Percentiles rank a stretch among this genome's conserved stretches.
Evolutionary conservation across 2,329 filamentous ascomycete genomes (phyloP).

Genomic region (Myriangium duriaei): DNA sequence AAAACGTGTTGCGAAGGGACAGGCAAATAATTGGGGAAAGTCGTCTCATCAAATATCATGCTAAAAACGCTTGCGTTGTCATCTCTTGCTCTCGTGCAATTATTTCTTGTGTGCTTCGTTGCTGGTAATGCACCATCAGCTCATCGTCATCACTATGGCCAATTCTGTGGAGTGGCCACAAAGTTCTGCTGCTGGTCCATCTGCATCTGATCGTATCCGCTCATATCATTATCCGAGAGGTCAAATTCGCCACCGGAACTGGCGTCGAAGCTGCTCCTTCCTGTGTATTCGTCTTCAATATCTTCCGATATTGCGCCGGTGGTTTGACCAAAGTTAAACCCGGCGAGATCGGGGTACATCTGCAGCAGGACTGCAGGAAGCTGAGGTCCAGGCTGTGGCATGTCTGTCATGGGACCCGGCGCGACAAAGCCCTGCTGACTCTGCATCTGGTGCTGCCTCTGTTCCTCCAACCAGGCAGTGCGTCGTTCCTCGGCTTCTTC

Average conservation of each 20-base stretch:
- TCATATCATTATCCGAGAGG: conserved; percentile 3
- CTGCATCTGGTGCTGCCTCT: conserved; percentile 52
- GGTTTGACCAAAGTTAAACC: conserved; percentile 60
- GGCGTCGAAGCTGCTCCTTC: conserved; percentile 64
- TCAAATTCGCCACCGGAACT: conserved; percentile 52
- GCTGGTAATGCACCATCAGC: too few species aligned
- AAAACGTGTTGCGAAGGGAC: too few species aligned
- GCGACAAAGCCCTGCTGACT: conserved; percentile 27
- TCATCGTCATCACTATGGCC: background rate
- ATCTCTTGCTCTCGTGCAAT: too few species aligned
- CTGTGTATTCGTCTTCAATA: conserved; percentile 57
- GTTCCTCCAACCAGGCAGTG: conserved; percentile 50
- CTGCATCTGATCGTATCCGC: background rate
- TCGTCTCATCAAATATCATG: too few species aligned
- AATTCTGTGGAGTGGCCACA: background rate
- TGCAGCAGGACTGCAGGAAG: conserved; percentile 80
- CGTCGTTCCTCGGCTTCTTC: conserved; percentile 82
- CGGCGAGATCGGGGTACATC: conserved; percentile 87
- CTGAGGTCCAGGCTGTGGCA: conserved; percentile 35
- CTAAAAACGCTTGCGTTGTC: too few species aligned
- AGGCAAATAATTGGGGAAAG: too few species aligned
- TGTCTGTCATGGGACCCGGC: conserved; percentile 19
- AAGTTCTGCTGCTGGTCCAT: background rate
- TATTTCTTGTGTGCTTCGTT: too few species aligned
- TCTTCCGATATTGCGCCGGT: conserved; percentile 42